Evolutionary conservation across 148 eudicot species (phyloP), one percentile per base, ranked within the genome.

Genomic region (Nyssa sinensis): DNA sequence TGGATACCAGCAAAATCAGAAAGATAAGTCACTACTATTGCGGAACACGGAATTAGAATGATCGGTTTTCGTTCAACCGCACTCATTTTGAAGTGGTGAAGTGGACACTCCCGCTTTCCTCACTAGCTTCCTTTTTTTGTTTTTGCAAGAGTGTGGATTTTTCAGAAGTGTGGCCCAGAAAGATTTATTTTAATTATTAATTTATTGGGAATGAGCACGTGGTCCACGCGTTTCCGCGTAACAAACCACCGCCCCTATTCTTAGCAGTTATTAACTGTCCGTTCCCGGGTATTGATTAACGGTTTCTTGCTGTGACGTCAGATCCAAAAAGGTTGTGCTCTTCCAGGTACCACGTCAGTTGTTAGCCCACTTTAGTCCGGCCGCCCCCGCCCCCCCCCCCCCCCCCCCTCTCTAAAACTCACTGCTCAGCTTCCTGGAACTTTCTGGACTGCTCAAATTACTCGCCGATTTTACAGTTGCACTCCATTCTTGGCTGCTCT

Each of bases 171-270:
- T 1, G 4, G 24, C 23, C 24, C 24, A 53, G 24, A 53, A 53
- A 53, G 5, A 53, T 16, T 1, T 16, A 16, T 53, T 53, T 3
- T 3, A 37, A 37, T 37, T 37, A 37, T 9, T 37, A 37, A 37
- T 3, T 3, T 37, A n/a, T 37, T 37, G 27, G 30, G 27, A 23
- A 30, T 2, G 23, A 3, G 49, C 64, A 57, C 74, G 64, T 70
- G 74, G 47, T 70, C 31, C 63, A 70, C 74, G 64, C 74, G 64
- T 70, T 70, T 70, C 49, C 74, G 62, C 21, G 47, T 35, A 59
- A 10, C 7, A 70, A 32, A 33, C 25, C 21, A 32, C 62, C 5
- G 24, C 5, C 4, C 44, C 9, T 37, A 23, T 0, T 57, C 9
- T 58, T 23, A 34, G 27, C 49, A 4, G 74, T 58, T 32, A 34